Conservation (phyloP, 192 early-diverging fungal genomes). For the Podila epicladia region DNA sequence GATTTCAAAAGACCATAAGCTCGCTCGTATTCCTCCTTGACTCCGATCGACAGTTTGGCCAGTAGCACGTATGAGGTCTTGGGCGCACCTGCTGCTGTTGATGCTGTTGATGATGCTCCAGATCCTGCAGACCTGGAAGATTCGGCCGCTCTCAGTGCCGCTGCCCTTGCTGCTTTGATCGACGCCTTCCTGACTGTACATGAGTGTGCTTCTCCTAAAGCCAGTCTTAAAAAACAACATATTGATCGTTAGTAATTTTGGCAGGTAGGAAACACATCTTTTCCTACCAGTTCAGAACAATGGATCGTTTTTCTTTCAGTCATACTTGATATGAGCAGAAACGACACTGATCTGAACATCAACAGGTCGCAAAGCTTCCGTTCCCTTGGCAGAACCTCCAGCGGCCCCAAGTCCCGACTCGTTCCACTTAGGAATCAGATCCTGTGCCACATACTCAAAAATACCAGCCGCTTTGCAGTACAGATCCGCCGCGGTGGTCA, state of each 20-base stretch:
- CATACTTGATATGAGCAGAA: slow-evolving; percentile 45
- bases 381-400: slow-evolving; percentile 16
- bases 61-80: slow-evolving; percentile 60
- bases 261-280: neutral
- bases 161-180: slow-evolving; percentile 42
- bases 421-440: slow-evolving; percentile 58
- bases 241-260: neutral
- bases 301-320: no score
- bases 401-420: slow-evolving; percentile 27
- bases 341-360: slow-evolving; percentile 37
- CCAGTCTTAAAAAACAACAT: slow-evolving; percentile 46
- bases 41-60: slow-evolving; percentile 65
- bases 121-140: slow-evolving; percentile 1
- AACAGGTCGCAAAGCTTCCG: slow-evolving; percentile 23
- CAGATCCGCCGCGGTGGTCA: slow-evolving; percentile 57
- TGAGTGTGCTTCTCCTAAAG: slow-evolving; percentile 63
- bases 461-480: slow-evolving; percentile 62
- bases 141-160: slow-evolving; percentile 5
- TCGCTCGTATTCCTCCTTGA: slow-evolving; percentile 65
- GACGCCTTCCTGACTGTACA: slow-evolving; percentile 65
- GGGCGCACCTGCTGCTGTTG: slow-evolving; percentile 1
- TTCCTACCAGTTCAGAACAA: neutral
- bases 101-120: neutral
- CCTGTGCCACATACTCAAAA: slow-evolving; percentile 60
- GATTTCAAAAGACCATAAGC: slow-evolving; percentile 65